phyloP scores from a whole-genome alignment of 257 asterid genomes.

The Apocynum venetum region DNA sequence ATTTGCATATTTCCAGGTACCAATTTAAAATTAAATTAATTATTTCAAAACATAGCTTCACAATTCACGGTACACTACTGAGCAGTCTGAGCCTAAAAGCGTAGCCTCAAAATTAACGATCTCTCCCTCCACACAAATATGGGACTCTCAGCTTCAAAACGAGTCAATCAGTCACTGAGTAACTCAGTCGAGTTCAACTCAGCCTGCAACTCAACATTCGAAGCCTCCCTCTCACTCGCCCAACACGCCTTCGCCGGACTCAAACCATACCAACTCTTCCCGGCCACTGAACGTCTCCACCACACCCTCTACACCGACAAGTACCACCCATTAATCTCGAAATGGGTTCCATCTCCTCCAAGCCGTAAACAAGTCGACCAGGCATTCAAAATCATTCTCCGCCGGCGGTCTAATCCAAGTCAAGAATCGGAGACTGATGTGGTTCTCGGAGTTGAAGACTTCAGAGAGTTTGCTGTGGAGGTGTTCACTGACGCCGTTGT shows the following conservation, averaged over 20 bases:
- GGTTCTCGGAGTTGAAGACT: conserved; percentile 44
- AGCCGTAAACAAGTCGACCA: conserved; percentile 53
- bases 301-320: conserved; percentile 27
- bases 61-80: no score
- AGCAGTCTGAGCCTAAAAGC: no score
- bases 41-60: background rate
- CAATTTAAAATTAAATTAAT: no score
- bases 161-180: conserved; percentile 41
- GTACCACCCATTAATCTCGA: conserved; percentile 46
- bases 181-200: conserved; percentile 56
- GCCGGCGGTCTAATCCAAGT: conserved; percentile 21
- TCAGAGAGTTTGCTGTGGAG: conserved; percentile 50
- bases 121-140: conserved; percentile 12
- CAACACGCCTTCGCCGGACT: conserved; percentile 82
- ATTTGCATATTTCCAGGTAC: no score
- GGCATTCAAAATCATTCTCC: conserved; percentile 37
- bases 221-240: conserved; percentile 46
- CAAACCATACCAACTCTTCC: conserved; percentile 66
- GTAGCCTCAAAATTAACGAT: background rate
- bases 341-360: conserved; percentile 66
- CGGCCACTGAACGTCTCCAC: conserved; percentile 68
- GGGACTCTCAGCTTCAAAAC: conserved; percentile 75
- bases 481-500: conserved; percentile 50
- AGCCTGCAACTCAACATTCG: conserved; percentile 57
- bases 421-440: conserved; percentile 22